A percentile compares a stretch with the other conserved stretches of the same genome.
These are phyloP conservation scores for Sclerotinia subarctica DNA, from an alignment of 2,329 filamentous ascomycete species.

Conservation along the genomic window DNA sequence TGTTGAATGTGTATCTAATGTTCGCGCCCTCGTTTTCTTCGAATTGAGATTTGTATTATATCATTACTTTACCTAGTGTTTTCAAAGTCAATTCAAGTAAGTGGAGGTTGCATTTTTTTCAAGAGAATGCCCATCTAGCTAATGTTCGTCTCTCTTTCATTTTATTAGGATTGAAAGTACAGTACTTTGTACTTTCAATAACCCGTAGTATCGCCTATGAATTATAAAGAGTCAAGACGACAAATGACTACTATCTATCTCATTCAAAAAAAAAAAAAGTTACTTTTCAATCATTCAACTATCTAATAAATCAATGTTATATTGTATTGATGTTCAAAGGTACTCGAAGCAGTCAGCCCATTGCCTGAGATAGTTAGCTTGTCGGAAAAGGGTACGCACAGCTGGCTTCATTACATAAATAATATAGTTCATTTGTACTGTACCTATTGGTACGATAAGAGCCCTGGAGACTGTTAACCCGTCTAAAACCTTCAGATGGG, in stretches of 20 bases:
- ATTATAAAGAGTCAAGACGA: neutral
- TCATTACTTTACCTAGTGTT: neutral
- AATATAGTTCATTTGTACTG: neutral
- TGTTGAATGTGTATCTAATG: neutral
- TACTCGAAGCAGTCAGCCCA: neutral
- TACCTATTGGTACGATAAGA: slow-evolving; percentile 2
- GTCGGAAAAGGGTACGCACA: neutral
- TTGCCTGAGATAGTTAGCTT: neutral
- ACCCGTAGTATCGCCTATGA: slow-evolving; percentile 13
- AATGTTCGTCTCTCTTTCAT: no score
- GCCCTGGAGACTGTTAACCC: neutral
- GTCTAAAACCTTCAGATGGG: neutral
- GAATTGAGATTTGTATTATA: neutral
- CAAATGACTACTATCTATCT: neutral
- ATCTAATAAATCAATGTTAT: neutral
- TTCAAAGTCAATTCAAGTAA: neutral
- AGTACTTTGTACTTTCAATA: neutral
- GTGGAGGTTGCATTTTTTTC: neutral
- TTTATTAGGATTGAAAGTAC: neutral
- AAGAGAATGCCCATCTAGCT: neutral
- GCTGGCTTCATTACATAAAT: slow-evolving; percentile 5
- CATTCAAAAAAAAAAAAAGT: neutral
- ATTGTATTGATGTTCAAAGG: neutral
- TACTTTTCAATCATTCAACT: neutral
- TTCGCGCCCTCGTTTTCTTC: neutral